phyloP scores from a whole-genome alignment of 768 basidiomycete genomes.

The Lepiota venenata region DNA sequence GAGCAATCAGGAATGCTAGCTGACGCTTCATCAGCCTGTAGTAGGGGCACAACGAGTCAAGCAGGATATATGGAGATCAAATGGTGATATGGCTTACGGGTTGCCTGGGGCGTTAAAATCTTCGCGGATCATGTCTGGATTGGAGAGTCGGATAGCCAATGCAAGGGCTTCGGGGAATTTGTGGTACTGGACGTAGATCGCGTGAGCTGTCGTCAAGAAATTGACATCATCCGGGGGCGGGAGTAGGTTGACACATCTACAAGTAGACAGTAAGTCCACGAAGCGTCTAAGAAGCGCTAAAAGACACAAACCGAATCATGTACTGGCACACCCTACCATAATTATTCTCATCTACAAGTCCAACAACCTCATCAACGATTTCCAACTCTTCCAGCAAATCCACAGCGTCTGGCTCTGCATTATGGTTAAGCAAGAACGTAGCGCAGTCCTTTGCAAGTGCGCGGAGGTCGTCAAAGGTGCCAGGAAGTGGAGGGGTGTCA shows the following conservation, averaged over 20 bases:
- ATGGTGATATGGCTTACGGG: slow-evolving; percentile 47
- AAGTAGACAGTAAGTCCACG: slow-evolving; percentile 7
- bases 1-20: slow-evolving; percentile 89
- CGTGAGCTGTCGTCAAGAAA: slow-evolving; percentile 86
- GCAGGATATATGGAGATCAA: not conserved
- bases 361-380: slow-evolving; percentile 73
- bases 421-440: slow-evolving; percentile 85
- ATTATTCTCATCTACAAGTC: slow-evolving; percentile 84
- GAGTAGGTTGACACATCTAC: slow-evolving; percentile 82
- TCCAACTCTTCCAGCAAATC: slow-evolving; percentile 94
- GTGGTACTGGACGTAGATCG: slow-evolving; percentile 81
- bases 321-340: slow-evolving; percentile 90
- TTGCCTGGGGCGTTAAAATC: slow-evolving; percentile 92
- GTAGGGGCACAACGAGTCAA: not conserved
- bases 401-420: slow-evolving; percentile 97
- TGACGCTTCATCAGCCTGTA: slow-evolving; percentile 87
- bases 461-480: slow-evolving; percentile 72
- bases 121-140: slow-evolving; percentile 72
- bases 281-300: not conserved
- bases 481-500: slow-evolving; percentile 34
- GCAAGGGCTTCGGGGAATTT: slow-evolving; percentile 91
- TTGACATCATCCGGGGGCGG: slow-evolving; percentile 89
- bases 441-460: slow-evolving; percentile 81
- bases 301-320: slow-evolving; percentile 75
- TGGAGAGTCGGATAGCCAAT: slow-evolving; percentile 81